A percentile compares a stretch with the other conserved stretches of the same genome.
Evolutionary conservation across 2,329 filamentous ascomycete species (phyloP).

Genomic region (Aspergillus arachidicola): DNA sequence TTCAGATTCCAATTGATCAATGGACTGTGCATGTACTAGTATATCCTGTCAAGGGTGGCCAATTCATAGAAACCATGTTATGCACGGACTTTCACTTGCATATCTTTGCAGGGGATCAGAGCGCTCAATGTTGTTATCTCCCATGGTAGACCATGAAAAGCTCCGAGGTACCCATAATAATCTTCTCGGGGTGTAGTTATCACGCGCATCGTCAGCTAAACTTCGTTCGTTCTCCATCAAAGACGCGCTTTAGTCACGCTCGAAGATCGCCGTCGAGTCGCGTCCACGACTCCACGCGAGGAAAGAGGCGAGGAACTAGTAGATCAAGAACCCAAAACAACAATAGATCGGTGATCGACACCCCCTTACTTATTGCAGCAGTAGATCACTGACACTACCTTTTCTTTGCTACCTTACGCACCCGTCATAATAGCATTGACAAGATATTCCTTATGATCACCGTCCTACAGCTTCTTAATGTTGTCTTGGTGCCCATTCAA

Average conservation of each 20-base stretch:
- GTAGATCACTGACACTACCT: neutral
- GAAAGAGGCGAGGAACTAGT: neutral
- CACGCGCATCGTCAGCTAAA: neutral
- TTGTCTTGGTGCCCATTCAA: neutral
- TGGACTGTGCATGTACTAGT: neutral
- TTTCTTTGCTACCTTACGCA: neutral
- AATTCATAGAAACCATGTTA: neutral
- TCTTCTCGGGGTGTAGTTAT: neutral
- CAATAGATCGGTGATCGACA: neutral
- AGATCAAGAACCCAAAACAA: neutral
- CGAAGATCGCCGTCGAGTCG: neutral
- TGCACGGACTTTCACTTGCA: neutral
- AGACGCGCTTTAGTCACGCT: neutral
- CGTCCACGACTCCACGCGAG: neutral
- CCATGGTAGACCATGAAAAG: neutral
- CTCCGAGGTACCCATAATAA: neutral
- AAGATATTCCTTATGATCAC: neutral
- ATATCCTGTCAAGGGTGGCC: neutral
- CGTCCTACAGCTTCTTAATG: neutral
- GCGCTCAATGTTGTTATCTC: neutral
- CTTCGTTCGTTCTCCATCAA: neutral
- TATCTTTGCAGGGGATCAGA: neutral
- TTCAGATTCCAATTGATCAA: neutral
- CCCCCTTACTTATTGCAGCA: neutral
- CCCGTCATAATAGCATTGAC: neutral